phyloP scores from a whole-genome alignment of 179 eudicot species.

The Dionaea muscipula region DNA sequence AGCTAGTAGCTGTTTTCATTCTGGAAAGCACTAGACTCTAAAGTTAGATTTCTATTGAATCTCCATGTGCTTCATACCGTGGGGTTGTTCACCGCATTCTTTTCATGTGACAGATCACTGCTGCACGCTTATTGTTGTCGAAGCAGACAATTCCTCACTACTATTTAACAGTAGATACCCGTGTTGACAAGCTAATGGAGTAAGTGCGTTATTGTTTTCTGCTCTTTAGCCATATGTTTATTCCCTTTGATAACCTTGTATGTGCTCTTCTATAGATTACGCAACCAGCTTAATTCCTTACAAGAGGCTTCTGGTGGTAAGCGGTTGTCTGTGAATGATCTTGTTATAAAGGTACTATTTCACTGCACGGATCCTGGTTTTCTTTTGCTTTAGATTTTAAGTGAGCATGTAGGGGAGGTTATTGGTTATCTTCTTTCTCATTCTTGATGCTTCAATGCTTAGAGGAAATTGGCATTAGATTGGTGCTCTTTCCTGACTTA shows the following conservation, averaged over 20 bases:
- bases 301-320: constrained; percentile 97
- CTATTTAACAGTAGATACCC: constrained; percentile 83
- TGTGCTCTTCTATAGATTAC: constrained; percentile 29
- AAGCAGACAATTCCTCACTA: constrained; percentile 98
- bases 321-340: constrained; percentile 80
- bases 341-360: constrained; percentile 76
- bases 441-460: no score
- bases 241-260: background rate
- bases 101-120: constrained; percentile 50
- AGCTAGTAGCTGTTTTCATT: no score
- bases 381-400: no score
- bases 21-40: no score
- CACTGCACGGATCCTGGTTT: no score
- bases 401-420: no score
- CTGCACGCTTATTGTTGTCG: constrained; percentile 70
- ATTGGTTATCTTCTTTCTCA: no score
- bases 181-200: constrained; percentile 68
- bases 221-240: background rate
- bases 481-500: no score
- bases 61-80: background rate
- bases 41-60: background rate
- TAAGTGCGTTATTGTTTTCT: background rate
- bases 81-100: background rate
- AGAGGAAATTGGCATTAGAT: no score
- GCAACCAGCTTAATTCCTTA: constrained; percentile 52